Base-by-base conservation (phyloP, 148 eudicot genomes). In the Rheum nobile region DNA sequence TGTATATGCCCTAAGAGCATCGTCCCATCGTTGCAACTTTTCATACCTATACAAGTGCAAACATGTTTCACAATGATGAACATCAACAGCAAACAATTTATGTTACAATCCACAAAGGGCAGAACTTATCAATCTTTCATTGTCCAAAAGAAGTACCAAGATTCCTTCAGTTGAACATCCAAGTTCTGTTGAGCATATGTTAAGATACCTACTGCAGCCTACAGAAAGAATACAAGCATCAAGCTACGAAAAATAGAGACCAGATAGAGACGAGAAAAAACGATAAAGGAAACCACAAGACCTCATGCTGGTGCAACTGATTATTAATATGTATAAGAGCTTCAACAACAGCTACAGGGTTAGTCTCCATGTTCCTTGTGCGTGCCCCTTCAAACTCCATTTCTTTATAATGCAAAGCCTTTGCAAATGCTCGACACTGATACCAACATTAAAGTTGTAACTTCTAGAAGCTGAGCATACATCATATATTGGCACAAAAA, bases 381-480 rank as follows among this genome's bases (percentile, higher is more conserved):
- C 86, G 90, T 19, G 97, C 91, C 82, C 97, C 96, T 82, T 96
- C 97, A 83, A 96, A 96, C 78, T 96, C 99, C 99, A 96, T 96
- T 83, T 96, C 99, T 74, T 90, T 96, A 70, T 96, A 96, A 76
- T 92, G 99, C 82, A 96, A 86, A 80, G 96, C 99, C 89, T 96
- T 96, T 26, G 99, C 97, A 82, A 92, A 96, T 80, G 96, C 99
- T 80, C 96, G 90, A 82, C 99, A 92, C 99, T 96, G 87, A 77
- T 69, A 74, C 34, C 46, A 81, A 74, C n/a, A 65, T 65, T 24
- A 6, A 65, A 65, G 32, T 32, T 12, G 37, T 31, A 29, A 61
- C 19, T 61, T 61, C 28, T 65, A 32, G 70, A 16, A 65, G 70
- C 21, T 65, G 70, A 65, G 41, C 11, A 24, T 65, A 10, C 6